Conservation (phyloP, 192 early-diverging fungal species). For the Allomyces javanicus region DNA sequence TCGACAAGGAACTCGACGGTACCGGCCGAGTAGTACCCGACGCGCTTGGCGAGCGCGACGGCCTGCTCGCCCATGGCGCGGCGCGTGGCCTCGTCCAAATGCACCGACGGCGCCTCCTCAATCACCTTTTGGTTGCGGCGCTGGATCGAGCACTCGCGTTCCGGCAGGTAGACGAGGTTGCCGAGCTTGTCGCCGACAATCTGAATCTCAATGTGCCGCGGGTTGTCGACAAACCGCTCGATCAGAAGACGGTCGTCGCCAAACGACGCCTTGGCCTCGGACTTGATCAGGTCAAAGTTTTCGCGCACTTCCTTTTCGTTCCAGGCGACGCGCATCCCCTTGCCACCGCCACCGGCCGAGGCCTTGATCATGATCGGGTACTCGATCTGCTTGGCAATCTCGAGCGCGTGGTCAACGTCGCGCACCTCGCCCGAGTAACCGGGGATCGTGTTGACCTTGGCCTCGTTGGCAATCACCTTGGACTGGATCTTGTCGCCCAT, state of each 20-base stretch:
- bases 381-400: conserved; percentile 44
- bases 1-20: conserved; percentile 63
- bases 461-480: conserved; percentile 50
- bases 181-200: conserved; percentile 48
- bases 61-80: conserved; percentile 61
- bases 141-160: conserved; percentile 74
- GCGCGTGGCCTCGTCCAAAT: conserved; percentile 38
- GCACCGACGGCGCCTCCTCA: conserved; percentile 64
- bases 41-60: conserved; percentile 46
- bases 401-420: conserved; percentile 48
- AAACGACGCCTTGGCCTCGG: conserved; percentile 65
- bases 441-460: conserved; percentile 60
- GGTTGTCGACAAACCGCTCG: conserved; percentile 79
- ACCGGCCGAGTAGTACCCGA: conserved; percentile 53
- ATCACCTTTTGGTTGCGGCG: conserved; percentile 65
- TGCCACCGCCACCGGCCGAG: conserved; percentile 61
- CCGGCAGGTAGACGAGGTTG: conserved; percentile 63
- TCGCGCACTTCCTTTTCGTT: conserved; percentile 43
- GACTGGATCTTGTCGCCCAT: conserved; percentile 71
- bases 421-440: conserved; percentile 69
- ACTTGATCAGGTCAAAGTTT: conserved; percentile 54
- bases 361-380: conserved; percentile 76
- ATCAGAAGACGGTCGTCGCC: conserved; percentile 77
- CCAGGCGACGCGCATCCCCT: conserved; percentile 64
- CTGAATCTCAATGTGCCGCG: conserved; percentile 59